A percentile compares a stretch with the other conserved stretches of the same genome.
These are phyloP conservation scores for Allium cepa DNA, from an alignment of 106 monocot genomes.

Conservation along the genomic window DNA sequence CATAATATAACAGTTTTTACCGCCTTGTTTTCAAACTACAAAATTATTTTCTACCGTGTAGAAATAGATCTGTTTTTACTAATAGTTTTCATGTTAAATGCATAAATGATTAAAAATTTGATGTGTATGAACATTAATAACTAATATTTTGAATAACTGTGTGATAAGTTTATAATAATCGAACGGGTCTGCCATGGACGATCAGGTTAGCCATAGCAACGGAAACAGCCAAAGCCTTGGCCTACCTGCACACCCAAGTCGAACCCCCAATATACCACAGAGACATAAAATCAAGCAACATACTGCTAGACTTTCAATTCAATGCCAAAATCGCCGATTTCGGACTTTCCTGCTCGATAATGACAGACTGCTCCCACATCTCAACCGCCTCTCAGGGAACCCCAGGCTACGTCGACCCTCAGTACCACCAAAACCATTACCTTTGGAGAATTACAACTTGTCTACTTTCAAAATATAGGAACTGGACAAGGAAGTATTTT, in stretches of 20 bases:
- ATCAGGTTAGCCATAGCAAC: conserved; percentile 48
- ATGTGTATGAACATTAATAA: no score
- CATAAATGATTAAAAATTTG: no score
- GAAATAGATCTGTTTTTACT: no score
- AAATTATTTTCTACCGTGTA: no score
- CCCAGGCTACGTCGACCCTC: conserved; percentile 68
- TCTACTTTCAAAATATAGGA: no score
- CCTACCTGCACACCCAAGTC: conserved; percentile 46
- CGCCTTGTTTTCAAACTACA: no score
- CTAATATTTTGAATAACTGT: no score
- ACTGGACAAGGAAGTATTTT: no score
- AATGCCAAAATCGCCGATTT: conserved; percentile 76
- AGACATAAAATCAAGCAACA: conserved; percentile 77
- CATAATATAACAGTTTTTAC: no score
- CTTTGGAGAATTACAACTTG: not conserved
- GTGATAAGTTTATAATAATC: no score
- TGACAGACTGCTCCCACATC: conserved; percentile 46
- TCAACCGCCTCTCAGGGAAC: conserved; percentile 68
- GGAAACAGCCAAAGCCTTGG: conserved; percentile 65
- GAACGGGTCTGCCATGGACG: conserved; percentile 46
- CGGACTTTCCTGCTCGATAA: conserved; percentile 49
- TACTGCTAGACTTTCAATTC: conserved; percentile 60
- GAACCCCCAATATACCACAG: conserved; percentile 71
- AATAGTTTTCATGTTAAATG: no score
- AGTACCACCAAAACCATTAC: conserved; percentile 82